Base-by-base conservation (phyloP, 2,329 filamentous ascomycete genomes). In the Seiridium cupressi region DNA sequence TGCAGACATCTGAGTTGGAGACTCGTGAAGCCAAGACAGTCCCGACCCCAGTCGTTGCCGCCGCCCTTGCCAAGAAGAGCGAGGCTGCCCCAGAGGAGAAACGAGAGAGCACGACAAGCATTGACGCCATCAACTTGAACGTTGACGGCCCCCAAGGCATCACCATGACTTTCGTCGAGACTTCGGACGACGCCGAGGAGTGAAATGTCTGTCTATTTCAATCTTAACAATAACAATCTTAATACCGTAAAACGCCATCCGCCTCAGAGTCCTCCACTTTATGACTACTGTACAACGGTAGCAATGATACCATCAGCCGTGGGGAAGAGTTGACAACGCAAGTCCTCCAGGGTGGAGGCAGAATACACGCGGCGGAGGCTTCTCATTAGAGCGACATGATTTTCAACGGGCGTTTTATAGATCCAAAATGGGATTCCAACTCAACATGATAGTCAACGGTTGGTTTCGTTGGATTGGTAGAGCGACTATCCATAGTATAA, bases 161-260 rank as follows among this genome's bases (percentile, higher is more conserved):
- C 54, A 79, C 77, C 47, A 78, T 80, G 77, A 79, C 77, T 1
- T 79, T 79, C 66, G 74, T 80, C 36, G 78, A 79, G 71, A 73
- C 72, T 26, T 66, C 74, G n/a, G 70, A 72, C 47, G 70, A 69
- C 35, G 68, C 62, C 31, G 68, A 62, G 72, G 57, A 59, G 38
- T 38, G 56, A 38, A 53, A 34, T 13, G 35, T 8, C 18, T 48
- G 55, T 26, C 32, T 35, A 42, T 18, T 26, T 55, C 53, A 8
- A 55, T 9, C 26, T 55, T 55, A 44, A 44, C 44, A 42, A 47
- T 46, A 18, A 57, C 54, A 57, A 32, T 42, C 42, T 57, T 57
- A 57, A 57, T 57, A 35, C 38, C 49, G 31, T 11, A 31, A 35
- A n/a, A 18, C 8, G 10, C 11, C 38, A 13, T 31, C 18, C 53